Evolutionary conservation across 1,139 yeast species (phyloP).

Genomic region (Suzukiozyma palmioleophila): DNA sequence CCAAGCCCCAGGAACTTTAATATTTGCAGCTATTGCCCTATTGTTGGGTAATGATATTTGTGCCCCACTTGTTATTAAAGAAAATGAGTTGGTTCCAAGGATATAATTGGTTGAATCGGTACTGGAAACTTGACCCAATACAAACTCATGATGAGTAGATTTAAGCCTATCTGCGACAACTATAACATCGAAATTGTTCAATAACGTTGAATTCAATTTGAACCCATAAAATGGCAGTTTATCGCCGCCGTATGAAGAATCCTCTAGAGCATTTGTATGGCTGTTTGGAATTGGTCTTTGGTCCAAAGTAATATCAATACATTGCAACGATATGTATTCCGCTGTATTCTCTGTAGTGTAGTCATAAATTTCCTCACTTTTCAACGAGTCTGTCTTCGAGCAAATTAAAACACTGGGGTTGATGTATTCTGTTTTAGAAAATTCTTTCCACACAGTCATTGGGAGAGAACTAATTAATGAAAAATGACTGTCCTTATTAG

Average conservation of each 20-base stretch:
- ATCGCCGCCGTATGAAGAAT: constrained; percentile 51
- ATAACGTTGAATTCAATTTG: constrained; percentile 28
- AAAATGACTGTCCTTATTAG: neutral
- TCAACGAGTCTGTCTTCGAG: constrained; percentile 3
- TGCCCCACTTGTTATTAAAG: constrained; percentile 30
- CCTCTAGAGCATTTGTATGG: constrained; percentile 27
- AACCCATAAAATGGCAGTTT: constrained; percentile 44
- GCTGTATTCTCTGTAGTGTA: constrained; percentile 18
- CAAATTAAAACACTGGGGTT: constrained; percentile 5
- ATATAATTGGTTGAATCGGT: constrained; percentile 17
- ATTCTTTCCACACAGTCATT: constrained; percentile 3
- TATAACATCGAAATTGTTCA: constrained; percentile 44
- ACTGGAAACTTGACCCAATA: constrained; percentile 28
- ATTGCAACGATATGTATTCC: constrained; percentile 25
- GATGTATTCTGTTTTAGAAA: neutral
- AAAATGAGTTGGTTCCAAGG: constrained; percentile 30
- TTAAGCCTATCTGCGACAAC: constrained; percentile 31
- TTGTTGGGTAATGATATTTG: constrained; percentile 39
- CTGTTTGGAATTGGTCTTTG: constrained; percentile 46
- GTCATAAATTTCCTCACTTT: constrained; percentile 12
- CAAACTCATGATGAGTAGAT: constrained; percentile 30
- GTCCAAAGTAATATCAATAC: constrained; percentile 37
- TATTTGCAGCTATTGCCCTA: constrained; percentile 43
- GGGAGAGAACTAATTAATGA: constrained; percentile 7
- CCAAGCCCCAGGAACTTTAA: constrained; percentile 54